These are phyloP conservation scores for Endocladia muricata DNA, from an alignment of 31 red algal species.

Conservation along the genomic window DNA sequence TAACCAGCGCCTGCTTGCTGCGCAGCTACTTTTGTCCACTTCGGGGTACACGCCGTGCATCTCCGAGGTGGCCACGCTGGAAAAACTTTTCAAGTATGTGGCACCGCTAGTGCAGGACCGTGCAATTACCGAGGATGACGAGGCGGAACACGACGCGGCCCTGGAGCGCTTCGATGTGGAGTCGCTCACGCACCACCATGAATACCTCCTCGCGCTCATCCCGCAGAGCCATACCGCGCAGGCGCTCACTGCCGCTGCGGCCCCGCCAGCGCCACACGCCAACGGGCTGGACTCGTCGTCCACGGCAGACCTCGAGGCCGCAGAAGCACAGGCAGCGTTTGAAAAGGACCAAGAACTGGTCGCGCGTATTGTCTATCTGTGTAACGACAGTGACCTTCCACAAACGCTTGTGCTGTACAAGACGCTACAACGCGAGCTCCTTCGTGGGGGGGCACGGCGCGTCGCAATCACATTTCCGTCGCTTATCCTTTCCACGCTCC, in stretches of 20 bases:
- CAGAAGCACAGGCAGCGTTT: slow-evolving; percentile 52
- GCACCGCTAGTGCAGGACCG: slow-evolving; percentile 49
- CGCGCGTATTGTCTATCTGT: slow-evolving; percentile 79
- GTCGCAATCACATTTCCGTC: slow-evolving; percentile 67
- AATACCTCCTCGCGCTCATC: slow-evolving; percentile 47
- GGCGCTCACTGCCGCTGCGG: not conserved
- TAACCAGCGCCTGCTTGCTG: slow-evolving; percentile 63
- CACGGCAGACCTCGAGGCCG: not conserved
- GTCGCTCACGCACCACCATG: slow-evolving; percentile 36
- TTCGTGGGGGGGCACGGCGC: slow-evolving; percentile 45
- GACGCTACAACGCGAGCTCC: slow-evolving; percentile 44
- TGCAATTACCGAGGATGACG: slow-evolving; percentile 6
- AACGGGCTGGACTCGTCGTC: not conserved
- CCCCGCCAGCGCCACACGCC: not conserved
- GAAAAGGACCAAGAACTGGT: slow-evolving; percentile 67
- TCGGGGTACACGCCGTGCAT: slow-evolving; percentile 63
- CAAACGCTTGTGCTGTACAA: slow-evolving; percentile 33
- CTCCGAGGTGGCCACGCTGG: slow-evolving; percentile 34
- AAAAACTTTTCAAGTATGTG: slow-evolving; percentile 63
- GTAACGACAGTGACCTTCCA: slow-evolving; percentile 35
- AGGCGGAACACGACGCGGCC: not conserved
- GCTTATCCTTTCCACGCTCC: slow-evolving; percentile 51
- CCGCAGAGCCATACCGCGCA: slow-evolving; percentile 16
- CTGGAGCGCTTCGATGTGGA: slow-evolving; percentile 32
- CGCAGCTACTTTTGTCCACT: slow-evolving; percentile 41